Conservation (phyloP, 2,329 filamentous ascomycete genomes). For the Trichocomaceae sp. region DNA sequence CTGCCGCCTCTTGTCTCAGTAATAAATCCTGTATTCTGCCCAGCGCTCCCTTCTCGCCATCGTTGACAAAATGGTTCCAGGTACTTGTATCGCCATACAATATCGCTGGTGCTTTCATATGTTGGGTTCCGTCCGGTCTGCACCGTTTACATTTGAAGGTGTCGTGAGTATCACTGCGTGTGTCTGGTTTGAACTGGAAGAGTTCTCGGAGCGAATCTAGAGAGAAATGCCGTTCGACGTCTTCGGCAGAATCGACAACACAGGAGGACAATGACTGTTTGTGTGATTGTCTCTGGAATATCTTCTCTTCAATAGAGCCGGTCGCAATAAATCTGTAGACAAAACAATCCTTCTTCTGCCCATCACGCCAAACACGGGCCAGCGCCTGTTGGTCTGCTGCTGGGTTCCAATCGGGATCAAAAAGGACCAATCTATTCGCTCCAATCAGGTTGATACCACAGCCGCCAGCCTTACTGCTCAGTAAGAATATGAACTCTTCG, state of each 20-base stretch:
- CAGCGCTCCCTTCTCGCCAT: constrained; percentile 59
- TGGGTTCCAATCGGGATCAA: constrained; percentile 97
- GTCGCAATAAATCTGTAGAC: constrained; percentile 99
- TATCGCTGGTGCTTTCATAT: constrained; percentile 87
- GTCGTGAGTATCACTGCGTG: constrained; percentile 89
- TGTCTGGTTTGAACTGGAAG: constrained; percentile 83
- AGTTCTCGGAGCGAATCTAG: constrained; percentile 84
- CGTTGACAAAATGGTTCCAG: constrained; percentile 97
- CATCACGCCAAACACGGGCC: constrained; percentile 96
- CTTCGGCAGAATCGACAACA: constrained; percentile 92
- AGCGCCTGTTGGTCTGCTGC: constrained; percentile 95
- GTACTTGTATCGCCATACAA: constrained; percentile 95
- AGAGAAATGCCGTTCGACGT: constrained; percentile 94
- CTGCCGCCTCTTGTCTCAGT: constrained; percentile 73
- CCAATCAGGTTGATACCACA: constrained; percentile 95
- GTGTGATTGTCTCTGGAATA: constrained; percentile 96
- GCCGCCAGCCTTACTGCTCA: constrained; percentile 92
- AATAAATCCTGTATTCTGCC: constrained; percentile 83
- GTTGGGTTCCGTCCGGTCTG: constrained; percentile 77
- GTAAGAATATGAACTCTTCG: constrained; percentile 85
- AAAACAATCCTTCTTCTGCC: constrained; percentile 98
- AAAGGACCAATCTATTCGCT: constrained; percentile 87
- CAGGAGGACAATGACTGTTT: constrained; percentile 95
- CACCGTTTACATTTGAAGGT: constrained; percentile 98
- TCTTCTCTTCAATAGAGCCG: constrained; percentile 97